phyloP scores from a whole-genome alignment of 2,329 filamentous ascomycete genomes.

The Rhexocercosporidium sp. region DNA sequence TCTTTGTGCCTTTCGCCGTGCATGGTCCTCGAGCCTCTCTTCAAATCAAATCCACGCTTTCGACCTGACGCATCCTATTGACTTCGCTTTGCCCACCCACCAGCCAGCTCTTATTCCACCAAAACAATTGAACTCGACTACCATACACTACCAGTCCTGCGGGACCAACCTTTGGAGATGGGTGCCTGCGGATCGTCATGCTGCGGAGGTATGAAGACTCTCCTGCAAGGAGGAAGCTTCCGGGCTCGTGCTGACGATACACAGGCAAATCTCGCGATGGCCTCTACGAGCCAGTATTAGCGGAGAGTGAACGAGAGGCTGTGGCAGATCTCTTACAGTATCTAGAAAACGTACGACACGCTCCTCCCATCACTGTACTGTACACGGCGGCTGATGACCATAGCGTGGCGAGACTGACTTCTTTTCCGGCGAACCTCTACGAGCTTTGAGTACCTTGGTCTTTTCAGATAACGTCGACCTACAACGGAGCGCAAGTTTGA shows the following conservation, averaged over 20 bases:
- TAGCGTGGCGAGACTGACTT: conserved; percentile 94
- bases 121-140: conserved; percentile 36
- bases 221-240: conserved; percentile 22
- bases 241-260: conserved; percentile 41
- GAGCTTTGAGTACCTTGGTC: conserved; percentile 91
- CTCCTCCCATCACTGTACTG: not conserved
- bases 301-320: conserved; percentile 95
- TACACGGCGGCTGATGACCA: conserved; percentile 29
- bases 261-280: conserved; percentile 79
- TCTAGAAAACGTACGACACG: conserved; percentile 80
- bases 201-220: conserved; percentile 56
- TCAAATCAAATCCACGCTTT: conserved; percentile 23
- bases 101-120: conserved; percentile 34
- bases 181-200: conserved; percentile 66
- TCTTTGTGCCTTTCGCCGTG: conserved; percentile 12
- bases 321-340: conserved; percentile 95
- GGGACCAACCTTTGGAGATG: conserved; percentile 53
- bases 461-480: conserved; percentile 99
- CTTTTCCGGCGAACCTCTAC: conserved; percentile 93
- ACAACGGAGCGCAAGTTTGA: conserved; percentile 95
- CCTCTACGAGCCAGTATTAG: conserved; percentile 84
- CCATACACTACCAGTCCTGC: conserved; percentile 35
- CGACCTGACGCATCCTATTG: conserved; percentile 24
- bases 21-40: conserved; percentile 18
- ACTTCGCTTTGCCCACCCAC: conserved; percentile 33